phyloP scores from a whole-genome alignment of 2,329 filamentous ascomycete genomes.

The Botrytis squamosa region DNA sequence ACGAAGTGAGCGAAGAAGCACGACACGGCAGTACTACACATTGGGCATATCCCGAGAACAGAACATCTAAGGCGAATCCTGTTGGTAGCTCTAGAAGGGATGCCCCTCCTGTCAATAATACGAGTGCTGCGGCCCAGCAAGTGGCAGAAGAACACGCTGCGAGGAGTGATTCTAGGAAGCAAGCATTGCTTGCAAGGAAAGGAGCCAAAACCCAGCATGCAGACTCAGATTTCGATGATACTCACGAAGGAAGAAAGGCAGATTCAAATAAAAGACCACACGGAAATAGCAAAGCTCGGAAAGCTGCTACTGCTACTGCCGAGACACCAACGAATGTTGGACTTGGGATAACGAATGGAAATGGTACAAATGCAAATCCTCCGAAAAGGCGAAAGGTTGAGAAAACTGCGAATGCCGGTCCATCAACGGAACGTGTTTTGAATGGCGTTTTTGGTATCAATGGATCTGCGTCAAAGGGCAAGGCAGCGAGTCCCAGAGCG shows the following conservation, averaged over 20 bases:
- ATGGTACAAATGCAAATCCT: constrained; percentile 50
- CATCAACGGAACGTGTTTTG: constrained; percentile 66
- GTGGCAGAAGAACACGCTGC: constrained; percentile 81
- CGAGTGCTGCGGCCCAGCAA: constrained; percentile 68
- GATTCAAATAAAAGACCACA: constrained; percentile 57
- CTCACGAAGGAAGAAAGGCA: constrained; percentile 45
- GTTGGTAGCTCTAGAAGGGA: constrained; percentile 77
- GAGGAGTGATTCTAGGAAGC: constrained; percentile 80
- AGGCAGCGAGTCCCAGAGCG: constrained; percentile 63
- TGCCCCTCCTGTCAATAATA: constrained; percentile 69
- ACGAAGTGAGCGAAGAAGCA: constrained; percentile 91
- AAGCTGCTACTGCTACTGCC: constrained; percentile 51
- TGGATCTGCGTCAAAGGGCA: constrained; percentile 52
- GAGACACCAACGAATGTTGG: constrained; percentile 55
- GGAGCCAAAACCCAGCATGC: constrained; percentile 54
- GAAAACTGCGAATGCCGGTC: constrained; percentile 53
- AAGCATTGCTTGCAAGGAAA: constrained; percentile 73
- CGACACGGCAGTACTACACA: constrained; percentile 88
- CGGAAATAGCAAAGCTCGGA: constrained; percentile 62
- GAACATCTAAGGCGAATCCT: constrained; percentile 60
- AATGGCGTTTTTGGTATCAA: constrained; percentile 54
- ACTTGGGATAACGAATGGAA: constrained; percentile 62
- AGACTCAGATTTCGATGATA: constrained; percentile 80
- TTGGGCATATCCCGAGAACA: constrained; percentile 92
- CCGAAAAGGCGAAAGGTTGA: constrained; percentile 82